Conservation (phyloP, 495 filamentous ascomycete genomes). For the Wilcoxina mikolae region DNA sequence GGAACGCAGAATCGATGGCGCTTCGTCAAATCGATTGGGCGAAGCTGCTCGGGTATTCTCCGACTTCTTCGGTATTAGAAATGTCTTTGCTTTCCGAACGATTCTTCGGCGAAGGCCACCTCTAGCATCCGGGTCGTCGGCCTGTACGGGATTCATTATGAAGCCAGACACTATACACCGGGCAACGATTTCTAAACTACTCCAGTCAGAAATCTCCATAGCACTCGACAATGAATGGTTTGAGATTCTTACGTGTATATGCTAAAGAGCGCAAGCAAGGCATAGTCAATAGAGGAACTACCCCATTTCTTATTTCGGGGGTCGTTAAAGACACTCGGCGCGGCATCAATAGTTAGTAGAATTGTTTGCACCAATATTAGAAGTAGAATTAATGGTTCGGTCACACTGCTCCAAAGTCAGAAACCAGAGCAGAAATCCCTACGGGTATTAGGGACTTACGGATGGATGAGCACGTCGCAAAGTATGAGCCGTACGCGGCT, state of each 20-base stretch:
- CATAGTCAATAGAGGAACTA: slow-evolving; percentile 54
- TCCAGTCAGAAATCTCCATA: slow-evolving; percentile 10
- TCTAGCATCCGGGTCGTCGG: slow-evolving; percentile 57
- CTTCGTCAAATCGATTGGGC: slow-evolving; percentile 31
- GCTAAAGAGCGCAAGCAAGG: slow-evolving; percentile 66
- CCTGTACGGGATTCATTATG: slow-evolving; percentile 69
- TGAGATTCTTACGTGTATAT: slow-evolving; percentile 52
- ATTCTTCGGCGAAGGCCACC: slow-evolving; percentile 58
- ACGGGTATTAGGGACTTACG: slow-evolving; percentile 33
- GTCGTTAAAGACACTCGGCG: slow-evolving; percentile 48
- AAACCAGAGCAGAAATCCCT: no score
- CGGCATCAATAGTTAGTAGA: slow-evolving; percentile 67
- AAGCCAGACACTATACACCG: slow-evolving; percentile 85
- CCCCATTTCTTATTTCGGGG: slow-evolving; percentile 46
- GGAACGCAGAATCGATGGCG: slow-evolving; percentile 62
- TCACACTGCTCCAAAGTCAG: slow-evolving; percentile 31
- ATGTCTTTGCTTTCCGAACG: slow-evolving; percentile 52
- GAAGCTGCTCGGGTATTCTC: slow-evolving; percentile 30
- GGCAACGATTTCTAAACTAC: slow-evolving; percentile 53
- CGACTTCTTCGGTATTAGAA: slow-evolving; percentile 69
- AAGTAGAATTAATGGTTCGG: slow-evolving; percentile 72
- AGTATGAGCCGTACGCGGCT: slow-evolving; percentile 57
- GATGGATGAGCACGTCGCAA: slow-evolving; percentile 78
- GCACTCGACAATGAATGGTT: neutral
- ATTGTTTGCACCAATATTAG: slow-evolving; percentile 82